Conservation (phyloP, 192 early-diverging fungal genomes). For the Chytriomyces sp. region DNA sequence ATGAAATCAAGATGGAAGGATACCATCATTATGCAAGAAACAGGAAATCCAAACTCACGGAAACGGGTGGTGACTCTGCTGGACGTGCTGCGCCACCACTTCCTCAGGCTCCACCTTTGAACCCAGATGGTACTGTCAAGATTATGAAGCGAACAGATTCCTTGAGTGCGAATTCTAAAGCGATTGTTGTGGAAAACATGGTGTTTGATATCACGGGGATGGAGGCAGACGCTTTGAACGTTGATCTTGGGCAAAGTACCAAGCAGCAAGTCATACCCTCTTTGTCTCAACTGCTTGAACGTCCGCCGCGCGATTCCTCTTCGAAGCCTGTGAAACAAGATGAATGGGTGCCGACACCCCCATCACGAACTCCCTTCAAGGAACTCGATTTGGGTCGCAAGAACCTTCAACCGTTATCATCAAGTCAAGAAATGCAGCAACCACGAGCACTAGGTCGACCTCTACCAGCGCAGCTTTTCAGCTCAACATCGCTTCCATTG, state of each 20-base stretch:
- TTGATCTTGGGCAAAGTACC: too few relatives aligned
- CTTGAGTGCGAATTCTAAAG: not conserved
- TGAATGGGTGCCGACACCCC: too few relatives aligned
- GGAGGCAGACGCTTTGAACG: too few relatives aligned
- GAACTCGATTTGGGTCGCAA: not conserved
- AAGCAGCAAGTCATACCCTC: too few relatives aligned
- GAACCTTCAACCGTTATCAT: not conserved
- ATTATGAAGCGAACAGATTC: slow-evolving; percentile 2
- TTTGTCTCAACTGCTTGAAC: not conserved
- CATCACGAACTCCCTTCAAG: too few relatives aligned
- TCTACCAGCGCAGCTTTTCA: not conserved
- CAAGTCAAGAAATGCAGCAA: not conserved
- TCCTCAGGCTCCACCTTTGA: not conserved
- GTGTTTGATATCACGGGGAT: too few relatives aligned
- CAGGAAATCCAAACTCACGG: not conserved
- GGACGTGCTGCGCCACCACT: not conserved
- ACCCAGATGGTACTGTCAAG: not conserved
- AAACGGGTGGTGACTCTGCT: not conserved
- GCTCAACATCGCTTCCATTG: not conserved
- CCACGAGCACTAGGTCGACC: not conserved
- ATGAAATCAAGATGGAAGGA: not conserved
- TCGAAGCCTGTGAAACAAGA: not conserved
- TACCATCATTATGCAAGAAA: not conserved
- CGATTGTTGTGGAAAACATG: too few relatives aligned
- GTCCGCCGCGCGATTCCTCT: not conserved